Evolutionary conservation across 129 eudicot genomes (phyloP).

Genomic region (Logfia minima): DNA sequence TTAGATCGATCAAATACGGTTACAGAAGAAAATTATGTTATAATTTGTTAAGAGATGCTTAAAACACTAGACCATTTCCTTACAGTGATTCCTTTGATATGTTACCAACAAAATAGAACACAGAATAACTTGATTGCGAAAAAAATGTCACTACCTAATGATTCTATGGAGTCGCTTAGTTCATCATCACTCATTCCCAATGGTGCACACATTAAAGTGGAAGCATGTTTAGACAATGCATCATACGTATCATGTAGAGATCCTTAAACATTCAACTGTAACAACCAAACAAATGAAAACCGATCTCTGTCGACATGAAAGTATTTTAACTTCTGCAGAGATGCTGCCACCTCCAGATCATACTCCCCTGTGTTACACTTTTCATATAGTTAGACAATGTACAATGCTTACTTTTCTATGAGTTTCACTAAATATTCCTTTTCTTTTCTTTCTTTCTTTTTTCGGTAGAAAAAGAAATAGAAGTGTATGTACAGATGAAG

Average conservation of each 20-base stretch:
- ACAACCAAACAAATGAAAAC: not conserved
- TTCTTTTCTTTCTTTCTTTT: not conserved
- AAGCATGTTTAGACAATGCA: not conserved
- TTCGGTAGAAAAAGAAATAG: not conserved
- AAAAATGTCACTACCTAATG: not conserved
- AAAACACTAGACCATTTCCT: too few relatives aligned
- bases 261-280: not conserved
- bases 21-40: not conserved
- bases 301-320: not conserved
- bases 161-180: not conserved
- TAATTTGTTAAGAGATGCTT: too few relatives aligned
- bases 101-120: too few relatives aligned
- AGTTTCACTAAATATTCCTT: conserved; percentile 5
- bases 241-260: not conserved
- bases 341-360: not conserved
- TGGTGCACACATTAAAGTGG: not conserved
- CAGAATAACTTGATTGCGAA: too few relatives aligned
- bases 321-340: not conserved
- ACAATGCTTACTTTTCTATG: not conserved
- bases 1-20: not conserved
- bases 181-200: not conserved
- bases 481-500: conserved; percentile 35
- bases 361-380: not conserved
- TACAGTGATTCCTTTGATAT: too few relatives aligned
- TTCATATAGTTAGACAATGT: not conserved